Evolutionary conservation across 2,329 filamentous ascomycete genomes (phyloP), one percentile per base, ranked within the genome.

Genomic region (Diplocarpon rosae): DNA sequence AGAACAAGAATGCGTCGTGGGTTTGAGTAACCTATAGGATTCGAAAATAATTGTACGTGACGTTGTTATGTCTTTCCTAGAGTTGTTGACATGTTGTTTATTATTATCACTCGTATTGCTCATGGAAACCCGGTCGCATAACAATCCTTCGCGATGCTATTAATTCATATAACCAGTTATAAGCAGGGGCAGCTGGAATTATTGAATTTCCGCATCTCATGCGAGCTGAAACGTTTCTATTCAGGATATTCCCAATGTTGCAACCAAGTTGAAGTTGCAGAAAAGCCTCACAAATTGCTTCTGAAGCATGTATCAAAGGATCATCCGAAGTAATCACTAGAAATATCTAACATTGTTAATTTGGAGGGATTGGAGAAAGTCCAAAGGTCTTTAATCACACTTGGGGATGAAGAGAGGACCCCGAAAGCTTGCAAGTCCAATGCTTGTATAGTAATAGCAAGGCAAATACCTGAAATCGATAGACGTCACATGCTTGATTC

Each of bases 201-300:
- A 7, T 24, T 3, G 20, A 24, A 24, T 24, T 24, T 55, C 46
- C 51, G 50, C 48, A 40, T 51, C 34, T 56, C 47, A 56, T 52
- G 52, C 50, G 47, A 39, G 49, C 49, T 48, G 49, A 56, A 56
- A 52, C 50, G 33, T 35, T 35, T 40, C 34, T 38, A 36, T 36
- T 35, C 16, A 42, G 37, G 20, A 24, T 45, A 30, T 39, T 38
- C 37, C 42, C 42, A 14, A 43, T 36, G 27, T 29, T 16, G 29
- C 12, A 14, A 29, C 30, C 31, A 9, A 29, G 31, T 30, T 16
- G n/a, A 24, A 9, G 44, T 43, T 35, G 37, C 45, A 47, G 43
- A 43, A 45, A 35, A 24, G 20, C 20, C 20, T 24, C 7, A 24
- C 20, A 24, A 24, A 24, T 24, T 24, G 20, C 20, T 24, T 24